Percentiles rank a stretch among this genome's conserved stretches.
Conservation (phyloP, 1,139 yeast species). For the Diutina pseudorugosa region DNA sequence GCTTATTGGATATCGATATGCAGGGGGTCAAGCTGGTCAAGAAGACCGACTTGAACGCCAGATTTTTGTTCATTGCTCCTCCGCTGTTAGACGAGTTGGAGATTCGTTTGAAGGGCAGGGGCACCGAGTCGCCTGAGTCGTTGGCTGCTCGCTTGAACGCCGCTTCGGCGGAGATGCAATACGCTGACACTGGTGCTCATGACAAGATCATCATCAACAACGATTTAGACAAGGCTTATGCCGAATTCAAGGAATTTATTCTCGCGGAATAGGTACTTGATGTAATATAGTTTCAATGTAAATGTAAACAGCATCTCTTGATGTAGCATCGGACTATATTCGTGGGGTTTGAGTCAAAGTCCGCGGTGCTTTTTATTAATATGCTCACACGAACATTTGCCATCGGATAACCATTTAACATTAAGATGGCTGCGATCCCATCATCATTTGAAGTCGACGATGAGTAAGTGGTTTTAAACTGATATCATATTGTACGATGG, state of each 20-base stretch:
- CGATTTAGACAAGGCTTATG: slow-evolving; percentile 79
- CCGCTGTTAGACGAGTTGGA: slow-evolving; percentile 75
- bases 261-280: slow-evolving; percentile 16
- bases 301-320: neutral
- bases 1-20: slow-evolving; percentile 95
- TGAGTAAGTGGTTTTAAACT: neutral
- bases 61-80: slow-evolving; percentile 81
- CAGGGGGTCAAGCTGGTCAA: slow-evolving; percentile 95
- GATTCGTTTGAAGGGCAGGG: slow-evolving; percentile 71
- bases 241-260: slow-evolving; percentile 66
- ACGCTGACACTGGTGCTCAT: slow-evolving; percentile 83
- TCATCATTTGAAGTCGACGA: slow-evolving; percentile 1
- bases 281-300: neutral
- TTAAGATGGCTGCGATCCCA: neutral
- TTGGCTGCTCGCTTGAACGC: slow-evolving; percentile 74
- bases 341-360: neutral
- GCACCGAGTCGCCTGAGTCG: slow-evolving; percentile 86
- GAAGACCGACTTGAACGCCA: slow-evolving; percentile 67
- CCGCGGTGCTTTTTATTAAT: neutral
- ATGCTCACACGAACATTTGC: neutral
- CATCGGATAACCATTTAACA: neutral
- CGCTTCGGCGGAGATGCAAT: slow-evolving; percentile 80
- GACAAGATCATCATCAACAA: slow-evolving; percentile 84
- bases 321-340: neutral
- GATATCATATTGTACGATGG: too few relatives aligned